Conservation (phyloP, 2,329 filamentous ascomycete species). For the Fusarium globosum region DNA sequence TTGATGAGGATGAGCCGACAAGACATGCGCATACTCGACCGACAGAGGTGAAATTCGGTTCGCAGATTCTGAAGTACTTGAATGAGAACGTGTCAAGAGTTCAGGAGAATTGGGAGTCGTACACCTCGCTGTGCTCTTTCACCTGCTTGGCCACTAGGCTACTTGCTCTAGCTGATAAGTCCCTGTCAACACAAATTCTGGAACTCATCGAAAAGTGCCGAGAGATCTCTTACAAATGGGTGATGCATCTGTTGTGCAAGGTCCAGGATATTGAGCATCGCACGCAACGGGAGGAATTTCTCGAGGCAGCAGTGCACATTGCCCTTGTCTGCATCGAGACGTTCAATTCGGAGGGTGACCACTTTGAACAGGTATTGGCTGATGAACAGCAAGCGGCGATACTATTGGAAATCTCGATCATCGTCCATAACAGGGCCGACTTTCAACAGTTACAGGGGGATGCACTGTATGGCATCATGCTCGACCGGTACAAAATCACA, state of each 20-base stretch:
- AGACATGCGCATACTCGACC: constrained; percentile 9
- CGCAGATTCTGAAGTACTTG: background rate
- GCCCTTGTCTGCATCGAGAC: constrained; percentile 28
- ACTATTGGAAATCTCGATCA: constrained; percentile 23
- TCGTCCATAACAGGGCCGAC: constrained; percentile 8
- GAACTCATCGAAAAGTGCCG: constrained; percentile 13
- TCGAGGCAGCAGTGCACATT: background rate
- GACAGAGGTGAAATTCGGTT: constrained; percentile 16
- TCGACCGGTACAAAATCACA: constrained; percentile 15
- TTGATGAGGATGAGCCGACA: accelerated
- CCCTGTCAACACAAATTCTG: background rate
- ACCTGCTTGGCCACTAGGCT: constrained; percentile 31
- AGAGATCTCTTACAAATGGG: constrained; percentile 19
- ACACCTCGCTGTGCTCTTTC: constrained; percentile 30
- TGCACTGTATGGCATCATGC: background rate
- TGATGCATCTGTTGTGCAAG: background rate
- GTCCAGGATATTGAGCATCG: constrained; percentile 2
- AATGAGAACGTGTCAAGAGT: constrained; percentile 5
- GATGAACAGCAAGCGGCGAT: constrained; percentile 20
- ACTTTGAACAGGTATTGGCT: background rate
- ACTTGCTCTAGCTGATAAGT: constrained; percentile 5
- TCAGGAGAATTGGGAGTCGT: constrained; percentile 40
- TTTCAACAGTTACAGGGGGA: background rate
- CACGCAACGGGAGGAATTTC: constrained; percentile 14
- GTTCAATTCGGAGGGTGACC: constrained; percentile 16